Conservation (phyloP, 2,329 filamentous ascomycete species). For the Trichophyton benhamiae region DNA sequence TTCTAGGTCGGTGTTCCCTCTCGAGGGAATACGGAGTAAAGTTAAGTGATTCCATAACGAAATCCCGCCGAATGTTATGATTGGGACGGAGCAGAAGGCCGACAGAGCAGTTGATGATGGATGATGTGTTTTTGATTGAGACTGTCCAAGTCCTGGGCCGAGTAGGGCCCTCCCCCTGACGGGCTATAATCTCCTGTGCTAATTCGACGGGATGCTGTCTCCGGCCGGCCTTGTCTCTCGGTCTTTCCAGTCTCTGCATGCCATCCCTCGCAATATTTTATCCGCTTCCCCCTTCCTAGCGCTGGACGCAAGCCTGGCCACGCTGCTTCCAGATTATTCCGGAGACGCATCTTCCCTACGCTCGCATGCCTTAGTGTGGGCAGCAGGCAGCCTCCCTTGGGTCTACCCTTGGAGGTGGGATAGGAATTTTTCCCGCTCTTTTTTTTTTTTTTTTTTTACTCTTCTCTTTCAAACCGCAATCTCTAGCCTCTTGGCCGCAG, state of each 20-base stretch:
- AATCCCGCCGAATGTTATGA: too few relatives aligned
- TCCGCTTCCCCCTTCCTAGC: not conserved
- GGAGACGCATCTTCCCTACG: constrained; percentile 1
- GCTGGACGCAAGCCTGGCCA: not conserved
- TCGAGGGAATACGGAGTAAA: too few relatives aligned
- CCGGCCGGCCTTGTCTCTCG: not conserved
- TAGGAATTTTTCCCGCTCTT: not conserved
- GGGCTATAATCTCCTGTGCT: not conserved
- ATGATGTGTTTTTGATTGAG: not conserved
- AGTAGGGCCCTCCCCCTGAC: too few relatives aligned
- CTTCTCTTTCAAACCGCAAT: too few relatives aligned
- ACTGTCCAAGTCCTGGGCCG: not conserved
- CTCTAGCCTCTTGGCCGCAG: not conserved
- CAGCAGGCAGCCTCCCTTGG: not conserved
- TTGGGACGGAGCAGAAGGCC: too few relatives aligned
- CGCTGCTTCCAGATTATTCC: constrained; percentile 3
- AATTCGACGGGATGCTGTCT: not conserved
- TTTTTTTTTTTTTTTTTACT: not conserved
- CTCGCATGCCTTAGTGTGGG: constrained; percentile 2
- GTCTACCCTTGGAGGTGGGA: not conserved
- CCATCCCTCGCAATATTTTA: too few relatives aligned
- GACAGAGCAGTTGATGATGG: too few relatives aligned
- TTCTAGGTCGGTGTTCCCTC: not conserved
- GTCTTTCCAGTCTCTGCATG: too few relatives aligned
- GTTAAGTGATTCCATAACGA: too few relatives aligned